A percentile compares a stretch with the other conserved stretches of the same genome.
Conservation (phyloP, 140 eudicot species). For the Stevia rebaudiana region DNA sequence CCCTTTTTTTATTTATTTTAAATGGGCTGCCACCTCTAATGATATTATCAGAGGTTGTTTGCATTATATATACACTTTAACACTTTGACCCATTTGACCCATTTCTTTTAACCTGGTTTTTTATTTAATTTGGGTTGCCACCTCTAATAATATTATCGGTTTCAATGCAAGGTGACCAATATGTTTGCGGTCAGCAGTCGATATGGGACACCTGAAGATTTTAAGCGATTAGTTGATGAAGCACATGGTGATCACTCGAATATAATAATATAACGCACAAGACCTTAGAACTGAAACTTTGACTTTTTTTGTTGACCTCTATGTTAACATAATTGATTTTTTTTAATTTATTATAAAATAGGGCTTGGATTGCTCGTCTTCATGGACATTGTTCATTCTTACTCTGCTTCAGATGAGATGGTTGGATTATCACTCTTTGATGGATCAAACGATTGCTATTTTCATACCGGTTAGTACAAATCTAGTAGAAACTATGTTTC, state of each 20-base stretch:
- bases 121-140: neutral
- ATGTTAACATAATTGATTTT: neutral
- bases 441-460: conserved; percentile 96
- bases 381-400: conserved; percentile 90
- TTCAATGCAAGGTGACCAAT: conserved; percentile 75
- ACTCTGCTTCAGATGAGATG: conserved; percentile 98
- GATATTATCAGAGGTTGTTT: neutral
- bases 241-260: conserved; percentile 65
- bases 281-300: neutral
- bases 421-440: conserved; percentile 91
- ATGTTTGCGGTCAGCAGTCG: conserved; percentile 96
- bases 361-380: conserved; percentile 90
- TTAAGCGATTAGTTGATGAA: conserved; percentile 90
- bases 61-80: neutral
- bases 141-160: neutral
- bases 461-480: conserved; percentile 63
- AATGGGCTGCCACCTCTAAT: neutral
- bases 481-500: neutral
- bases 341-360: conserved; percentile 13
- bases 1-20: too few relatives aligned
- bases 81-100: neutral
- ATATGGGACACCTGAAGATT: conserved; percentile 94
- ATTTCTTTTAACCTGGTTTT: neutral
- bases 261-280: conserved; percentile 6
- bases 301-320: neutral